Percentiles rank a stretch among this genome's conserved stretches.
Conservation (phyloP, 1,139 yeast species). For the Ashbya aceris region DNA sequence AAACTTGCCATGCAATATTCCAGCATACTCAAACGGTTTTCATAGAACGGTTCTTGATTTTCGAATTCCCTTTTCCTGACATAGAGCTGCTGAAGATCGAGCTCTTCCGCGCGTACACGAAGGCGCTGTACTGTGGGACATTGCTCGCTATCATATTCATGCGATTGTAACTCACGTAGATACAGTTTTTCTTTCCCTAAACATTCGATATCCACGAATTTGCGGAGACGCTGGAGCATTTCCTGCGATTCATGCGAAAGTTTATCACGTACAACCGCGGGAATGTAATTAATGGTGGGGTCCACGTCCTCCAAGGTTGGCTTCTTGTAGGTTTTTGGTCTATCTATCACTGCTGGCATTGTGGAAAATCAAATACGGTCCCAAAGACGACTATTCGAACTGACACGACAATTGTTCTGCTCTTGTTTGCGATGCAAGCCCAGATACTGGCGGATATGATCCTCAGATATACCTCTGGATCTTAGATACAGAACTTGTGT, state of each 20-base stretch:
- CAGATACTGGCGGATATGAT: too few species aligned
- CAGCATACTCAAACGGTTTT: constrained; percentile 37
- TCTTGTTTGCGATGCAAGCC: too few species aligned
- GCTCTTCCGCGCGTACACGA: constrained; percentile 45
- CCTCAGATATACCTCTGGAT: too few species aligned
- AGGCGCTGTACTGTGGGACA: constrained; percentile 47
- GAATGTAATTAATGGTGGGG: constrained; percentile 25
- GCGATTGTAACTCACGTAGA: constrained; percentile 13
- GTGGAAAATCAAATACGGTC: not conserved
- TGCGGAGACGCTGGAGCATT: constrained; percentile 40
- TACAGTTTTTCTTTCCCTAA: constrained; percentile 48
- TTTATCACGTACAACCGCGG: constrained; percentile 32
- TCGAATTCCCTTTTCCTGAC: constrained; percentile 52
- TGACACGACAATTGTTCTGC: too few species aligned
- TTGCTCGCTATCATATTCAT: constrained; percentile 14
- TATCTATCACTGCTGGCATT: constrained; percentile 10
- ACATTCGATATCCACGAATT: constrained; percentile 52
- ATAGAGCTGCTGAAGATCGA: constrained; percentile 61
- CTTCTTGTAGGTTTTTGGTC: constrained; percentile 10
- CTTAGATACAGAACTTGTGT: too few species aligned
- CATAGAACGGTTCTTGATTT: constrained; percentile 38
- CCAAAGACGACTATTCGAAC: too few species aligned
- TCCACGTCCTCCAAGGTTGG: constrained; percentile 12
- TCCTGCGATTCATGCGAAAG: constrained; percentile 45
- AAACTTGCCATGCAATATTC: constrained; percentile 68